Percentiles rank a stretch among this genome's conserved stretches.
These are phyloP conservation scores for Alectoria sarmentosa DNA, from an alignment of 495 filamentous ascomycete species.

Conservation along the genomic window DNA sequence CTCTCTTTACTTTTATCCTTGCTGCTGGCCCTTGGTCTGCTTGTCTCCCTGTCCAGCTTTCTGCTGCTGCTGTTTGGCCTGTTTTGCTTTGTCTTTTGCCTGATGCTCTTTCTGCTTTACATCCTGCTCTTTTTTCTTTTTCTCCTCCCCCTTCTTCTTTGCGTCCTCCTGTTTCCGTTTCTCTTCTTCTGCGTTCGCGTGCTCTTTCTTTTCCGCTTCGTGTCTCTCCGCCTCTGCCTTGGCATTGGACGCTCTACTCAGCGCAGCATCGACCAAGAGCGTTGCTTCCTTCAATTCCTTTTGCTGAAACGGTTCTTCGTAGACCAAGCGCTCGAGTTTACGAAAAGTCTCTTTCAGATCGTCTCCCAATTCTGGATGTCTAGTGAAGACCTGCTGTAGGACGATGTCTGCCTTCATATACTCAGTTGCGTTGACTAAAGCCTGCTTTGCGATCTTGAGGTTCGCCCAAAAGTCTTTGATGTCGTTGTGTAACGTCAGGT, in stretches of 20 bases:
- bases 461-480: conserved; percentile 22
- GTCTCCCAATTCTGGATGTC: neutral
- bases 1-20: neutral
- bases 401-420: neutral
- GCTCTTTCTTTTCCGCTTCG: neutral
- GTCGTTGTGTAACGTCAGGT: neutral
- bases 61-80: neutral
- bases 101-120: neutral
- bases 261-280: neutral
- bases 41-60: neutral
- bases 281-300: conserved; percentile 1
- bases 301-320: conserved; percentile 2
- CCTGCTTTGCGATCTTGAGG: neutral
- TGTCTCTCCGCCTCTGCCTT: neutral
- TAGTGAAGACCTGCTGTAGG: neutral
- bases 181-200: neutral
- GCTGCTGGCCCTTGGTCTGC: neutral
- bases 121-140: neutral
- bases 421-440: neutral
- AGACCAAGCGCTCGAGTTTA: conserved; percentile 1
- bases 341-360: neutral
- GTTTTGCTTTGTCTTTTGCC: neutral
- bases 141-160: neutral
- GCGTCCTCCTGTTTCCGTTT: neutral
- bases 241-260: neutral